A percentile compares a stretch with the other conserved stretches of the same genome.
Conservation (phyloP, 2,329 filamentous ascomycete genomes). For the Fusarium sp. region DNA sequence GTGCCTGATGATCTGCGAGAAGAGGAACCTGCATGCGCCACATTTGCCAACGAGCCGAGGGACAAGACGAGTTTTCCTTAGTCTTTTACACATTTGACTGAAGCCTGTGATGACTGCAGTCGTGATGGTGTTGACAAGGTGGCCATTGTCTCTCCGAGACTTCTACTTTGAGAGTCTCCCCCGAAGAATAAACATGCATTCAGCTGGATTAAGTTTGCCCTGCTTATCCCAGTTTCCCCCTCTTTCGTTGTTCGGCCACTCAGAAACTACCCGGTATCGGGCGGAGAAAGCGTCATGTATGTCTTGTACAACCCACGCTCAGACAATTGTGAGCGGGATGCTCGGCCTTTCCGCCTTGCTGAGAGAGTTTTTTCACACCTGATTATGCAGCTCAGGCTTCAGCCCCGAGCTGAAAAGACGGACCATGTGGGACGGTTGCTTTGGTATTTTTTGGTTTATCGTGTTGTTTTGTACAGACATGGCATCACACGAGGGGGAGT, state of each 20-base stretch:
- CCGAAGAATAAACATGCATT: slow-evolving; percentile 22
- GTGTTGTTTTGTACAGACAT: slow-evolving; percentile 36
- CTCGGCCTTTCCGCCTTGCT: slow-evolving; percentile 1
- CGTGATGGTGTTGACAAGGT: slow-evolving; percentile 29
- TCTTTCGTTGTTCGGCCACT: not conserved
- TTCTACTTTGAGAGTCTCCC: slow-evolving; percentile 17
- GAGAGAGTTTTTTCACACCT: slow-evolving; percentile 1
- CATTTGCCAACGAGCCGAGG: slow-evolving; percentile 34
- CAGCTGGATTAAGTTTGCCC: not conserved
- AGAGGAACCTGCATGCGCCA: slow-evolving; percentile 34
- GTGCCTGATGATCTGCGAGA: slow-evolving; percentile 38
- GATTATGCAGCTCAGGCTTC: slow-evolving; percentile 14
- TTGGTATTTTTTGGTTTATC: slow-evolving; percentile 18
- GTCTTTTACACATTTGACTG: slow-evolving; percentile 1
- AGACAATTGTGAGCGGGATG: not conserved
- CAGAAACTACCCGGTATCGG: not conserved
- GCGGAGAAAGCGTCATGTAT: not conserved
- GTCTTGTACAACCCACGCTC: not conserved
- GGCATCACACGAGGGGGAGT: slow-evolving; percentile 31
- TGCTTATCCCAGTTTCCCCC: not conserved
- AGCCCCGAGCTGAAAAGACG: slow-evolving; percentile 3
- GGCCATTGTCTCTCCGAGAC: slow-evolving; percentile 13
- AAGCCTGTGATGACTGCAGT: slow-evolving; percentile 38
- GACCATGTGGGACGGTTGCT: slow-evolving; percentile 4
- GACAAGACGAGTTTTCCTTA: slow-evolving; percentile 7